These are phyloP conservation scores for Apiospora saccharicola DNA, from an alignment of 2,329 filamentous ascomycete species.

Conservation along the genomic window DNA sequence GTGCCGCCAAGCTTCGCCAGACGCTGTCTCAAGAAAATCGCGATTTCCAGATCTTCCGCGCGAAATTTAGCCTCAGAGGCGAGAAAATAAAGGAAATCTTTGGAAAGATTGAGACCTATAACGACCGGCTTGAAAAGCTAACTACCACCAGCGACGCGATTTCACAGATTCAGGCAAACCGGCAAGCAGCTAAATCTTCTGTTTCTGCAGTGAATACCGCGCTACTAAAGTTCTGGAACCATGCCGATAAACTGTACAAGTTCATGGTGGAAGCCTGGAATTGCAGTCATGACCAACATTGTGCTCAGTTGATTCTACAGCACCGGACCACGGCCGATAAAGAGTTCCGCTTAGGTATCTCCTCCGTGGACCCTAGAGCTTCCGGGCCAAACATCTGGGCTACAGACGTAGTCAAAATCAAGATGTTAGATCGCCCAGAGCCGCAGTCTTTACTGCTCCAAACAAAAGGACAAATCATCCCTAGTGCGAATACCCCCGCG, in stretches of 20 bases:
- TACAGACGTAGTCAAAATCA: neutral
- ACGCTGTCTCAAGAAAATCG: neutral
- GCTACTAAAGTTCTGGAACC: slow-evolving; percentile 38
- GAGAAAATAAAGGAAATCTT: slow-evolving; percentile 15
- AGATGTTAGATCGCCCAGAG: slow-evolving; percentile 9
- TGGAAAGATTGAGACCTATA: slow-evolving; percentile 24
- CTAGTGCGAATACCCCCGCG: neutral
- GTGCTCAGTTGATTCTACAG: neutral
- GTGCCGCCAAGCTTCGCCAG: neutral
- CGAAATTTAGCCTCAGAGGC: slow-evolving; percentile 25
- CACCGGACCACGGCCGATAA: slow-evolving; percentile 1
- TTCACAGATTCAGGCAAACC: slow-evolving; percentile 11
- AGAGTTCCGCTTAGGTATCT: neutral
- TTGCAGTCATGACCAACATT: slow-evolving; percentile 1
- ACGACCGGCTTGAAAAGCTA: slow-evolving; percentile 26
- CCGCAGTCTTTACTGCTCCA: neutral
- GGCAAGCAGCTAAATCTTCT: neutral
- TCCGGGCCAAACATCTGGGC: neutral
- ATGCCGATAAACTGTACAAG: slow-evolving; percentile 31
- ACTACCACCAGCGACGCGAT: slow-evolving; percentile 19
- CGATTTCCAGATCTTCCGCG: slow-evolving; percentile 23
- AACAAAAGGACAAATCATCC: neutral
- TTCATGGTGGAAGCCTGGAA: slow-evolving; percentile 10
- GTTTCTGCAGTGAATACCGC: slow-evolving; percentile 27
- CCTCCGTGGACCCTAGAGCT: neutral